These are phyloP conservation scores for Penicillium turbatum DNA, from an alignment of 495 filamentous ascomycete species.

Conservation along the genomic window DNA sequence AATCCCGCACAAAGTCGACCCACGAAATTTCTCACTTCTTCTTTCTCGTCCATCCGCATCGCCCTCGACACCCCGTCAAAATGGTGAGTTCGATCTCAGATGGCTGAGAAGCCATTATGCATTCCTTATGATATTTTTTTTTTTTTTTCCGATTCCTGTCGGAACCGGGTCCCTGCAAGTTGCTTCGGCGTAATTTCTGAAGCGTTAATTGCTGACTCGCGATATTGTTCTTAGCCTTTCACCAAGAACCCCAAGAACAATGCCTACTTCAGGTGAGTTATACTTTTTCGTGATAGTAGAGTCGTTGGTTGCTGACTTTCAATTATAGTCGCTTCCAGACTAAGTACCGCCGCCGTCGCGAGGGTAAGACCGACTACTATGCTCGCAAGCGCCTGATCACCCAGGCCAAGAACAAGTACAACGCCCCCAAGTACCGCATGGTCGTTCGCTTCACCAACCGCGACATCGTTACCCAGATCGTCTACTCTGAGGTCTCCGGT, in stretches of 20 bases:
- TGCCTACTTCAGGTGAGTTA: constrained; percentile 89
- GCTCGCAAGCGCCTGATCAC: constrained; percentile 98
- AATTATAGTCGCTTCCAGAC: constrained; percentile 86
- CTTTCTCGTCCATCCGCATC: constrained; percentile 28
- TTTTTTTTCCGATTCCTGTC: constrained; percentile 16
- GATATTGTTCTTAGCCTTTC: constrained; percentile 67
- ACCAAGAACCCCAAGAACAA: constrained; percentile 94
- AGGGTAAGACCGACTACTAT: constrained; percentile 99
- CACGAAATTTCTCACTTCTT: constrained; percentile 28
- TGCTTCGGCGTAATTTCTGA: constrained; percentile 88
- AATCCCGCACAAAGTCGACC: constrained; percentile 42
- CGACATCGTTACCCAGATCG: constrained; percentile 97
- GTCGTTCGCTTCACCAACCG: constrained; percentile 99
- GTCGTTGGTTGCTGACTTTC: constrained; percentile 16
- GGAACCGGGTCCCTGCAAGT: constrained; percentile 81
- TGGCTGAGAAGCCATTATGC: constrained; percentile 24
- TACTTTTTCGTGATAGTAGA: constrained; percentile 9
- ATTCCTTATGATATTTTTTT: constrained; percentile 11
- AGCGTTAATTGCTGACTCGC: constrained; percentile 99
- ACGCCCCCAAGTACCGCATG: constrained; percentile 98
- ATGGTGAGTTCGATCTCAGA: constrained; percentile 43
- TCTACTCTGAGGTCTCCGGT: constrained; percentile 92
- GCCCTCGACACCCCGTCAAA: constrained; percentile 40
- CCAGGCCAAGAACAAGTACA: constrained; percentile 99
- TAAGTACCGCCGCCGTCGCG: constrained; percentile 96